These are phyloP conservation scores for Plasmopara viticola DNA, from an alignment of 352 stramenopile genomes.

Conservation along the genomic window DNA sequence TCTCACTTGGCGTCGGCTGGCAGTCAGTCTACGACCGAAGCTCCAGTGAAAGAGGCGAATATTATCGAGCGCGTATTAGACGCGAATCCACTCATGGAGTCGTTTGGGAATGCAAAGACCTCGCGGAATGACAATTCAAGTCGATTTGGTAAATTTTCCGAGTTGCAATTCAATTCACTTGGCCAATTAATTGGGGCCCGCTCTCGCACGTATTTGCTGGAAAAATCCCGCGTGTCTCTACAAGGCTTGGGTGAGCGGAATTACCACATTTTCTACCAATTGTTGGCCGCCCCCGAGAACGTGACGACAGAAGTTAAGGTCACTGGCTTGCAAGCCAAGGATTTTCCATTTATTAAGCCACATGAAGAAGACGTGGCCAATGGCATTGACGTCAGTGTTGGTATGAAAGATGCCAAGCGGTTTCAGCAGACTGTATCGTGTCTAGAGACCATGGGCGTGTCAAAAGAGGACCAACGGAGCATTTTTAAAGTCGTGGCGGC, in stretches of 20 bases:
- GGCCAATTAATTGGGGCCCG: conserved; percentile 73
- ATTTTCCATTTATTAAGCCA: conserved; percentile 80
- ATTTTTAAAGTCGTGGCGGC: conserved; percentile 75
- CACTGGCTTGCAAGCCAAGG: conserved; percentile 54
- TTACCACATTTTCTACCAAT: conserved; percentile 99
- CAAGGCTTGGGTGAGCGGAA: conserved; percentile 94
- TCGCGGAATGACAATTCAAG: conserved; percentile 94
- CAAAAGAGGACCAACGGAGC: conserved; percentile 58
- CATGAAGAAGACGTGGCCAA: conserved; percentile 27
- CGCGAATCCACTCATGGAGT: conserved; percentile 86
- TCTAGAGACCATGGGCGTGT: conserved; percentile 72
- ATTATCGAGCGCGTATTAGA: conserved; percentile 83
- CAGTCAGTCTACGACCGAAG: conserved; percentile 28
- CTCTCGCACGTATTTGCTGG: conserved; percentile 81
- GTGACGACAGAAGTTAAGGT: conserved; percentile 60
- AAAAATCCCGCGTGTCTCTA: conserved; percentile 85
- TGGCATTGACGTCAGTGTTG: conserved; percentile 39
- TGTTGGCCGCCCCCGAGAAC: conserved; percentile 61
- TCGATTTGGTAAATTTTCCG: conserved; percentile 95
- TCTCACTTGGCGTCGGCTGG: conserved; percentile 81
- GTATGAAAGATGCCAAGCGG: conserved; percentile 63
- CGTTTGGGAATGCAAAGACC: conserved; percentile 96
- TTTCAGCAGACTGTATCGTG: conserved; percentile 71
- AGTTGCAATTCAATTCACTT: conserved; percentile 91
- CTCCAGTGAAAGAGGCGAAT: conserved; percentile 38